Percentiles rank a stretch among this genome's conserved stretches.
Evolutionary conservation across 345 rosid genomes (phyloP).

Genomic region (Populus euphratica): DNA sequence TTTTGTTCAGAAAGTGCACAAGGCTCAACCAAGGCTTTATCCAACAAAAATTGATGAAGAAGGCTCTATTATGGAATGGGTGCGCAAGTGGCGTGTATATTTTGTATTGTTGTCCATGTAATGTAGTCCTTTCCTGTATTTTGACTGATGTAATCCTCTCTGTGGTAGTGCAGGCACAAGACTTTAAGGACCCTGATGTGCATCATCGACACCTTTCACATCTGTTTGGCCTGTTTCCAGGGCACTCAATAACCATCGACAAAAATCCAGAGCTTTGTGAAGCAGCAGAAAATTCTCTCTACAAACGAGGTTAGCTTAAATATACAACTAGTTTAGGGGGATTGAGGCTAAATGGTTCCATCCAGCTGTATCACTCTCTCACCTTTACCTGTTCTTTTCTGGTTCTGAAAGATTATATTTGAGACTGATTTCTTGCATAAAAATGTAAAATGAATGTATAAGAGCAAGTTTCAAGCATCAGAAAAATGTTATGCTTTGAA

Average conservation of each 20-base stretch:
- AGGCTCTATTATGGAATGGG: slow-evolving; percentile 97
- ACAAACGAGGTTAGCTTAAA: slow-evolving; percentile 61
- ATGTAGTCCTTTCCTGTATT: not conserved
- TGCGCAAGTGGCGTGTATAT: slow-evolving; percentile 12
- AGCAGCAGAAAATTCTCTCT: slow-evolving; percentile 64
- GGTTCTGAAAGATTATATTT: not conserved
- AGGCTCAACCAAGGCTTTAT: slow-evolving; percentile 58
- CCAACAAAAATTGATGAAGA: slow-evolving; percentile 64
- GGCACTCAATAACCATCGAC: slow-evolving; percentile 63
- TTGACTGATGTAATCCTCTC: not conserved
- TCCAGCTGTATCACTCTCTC: not conserved
- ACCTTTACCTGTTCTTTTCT: not conserved
- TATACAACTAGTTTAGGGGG: not conserved
- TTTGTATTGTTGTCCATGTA: not conserved
- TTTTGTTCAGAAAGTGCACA: slow-evolving; percentile 50
- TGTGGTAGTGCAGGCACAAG: slow-evolving; percentile 45
- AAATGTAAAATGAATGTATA: not conserved
- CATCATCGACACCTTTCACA: slow-evolving; percentile 93
- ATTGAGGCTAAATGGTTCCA: not conserved
- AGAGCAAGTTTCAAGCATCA: not conserved
- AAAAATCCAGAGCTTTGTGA: slow-evolving; percentile 63
- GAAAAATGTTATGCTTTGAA: too few relatives aligned
- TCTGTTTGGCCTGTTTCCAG: slow-evolving; percentile 89
- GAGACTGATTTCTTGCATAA: not conserved
- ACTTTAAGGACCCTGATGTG: slow-evolving; percentile 74